Conservation (phyloP, 1,139 yeast species). For the Maudiozyma humilis region DNA sequence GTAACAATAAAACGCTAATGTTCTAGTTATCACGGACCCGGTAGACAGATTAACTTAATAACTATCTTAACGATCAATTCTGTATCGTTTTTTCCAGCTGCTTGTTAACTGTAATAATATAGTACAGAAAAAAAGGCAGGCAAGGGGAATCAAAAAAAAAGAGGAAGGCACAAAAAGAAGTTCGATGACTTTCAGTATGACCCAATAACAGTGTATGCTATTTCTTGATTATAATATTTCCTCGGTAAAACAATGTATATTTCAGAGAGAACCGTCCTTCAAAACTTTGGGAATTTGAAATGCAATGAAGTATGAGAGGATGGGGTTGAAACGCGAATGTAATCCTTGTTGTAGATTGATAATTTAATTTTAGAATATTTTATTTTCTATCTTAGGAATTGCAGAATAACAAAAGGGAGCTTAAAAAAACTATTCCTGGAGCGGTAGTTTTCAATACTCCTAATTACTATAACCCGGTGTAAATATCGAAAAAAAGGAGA, state of each 20-base stretch:
- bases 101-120: no score
- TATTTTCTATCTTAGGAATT: background rate
- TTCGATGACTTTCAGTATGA: no score
- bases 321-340: no score
- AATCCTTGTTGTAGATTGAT: no score
- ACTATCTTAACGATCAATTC: conserved; percentile 20
- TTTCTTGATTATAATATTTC: no score
- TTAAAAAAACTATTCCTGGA: background rate
- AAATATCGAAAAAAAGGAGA: background rate
- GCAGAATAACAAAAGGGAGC: background rate
- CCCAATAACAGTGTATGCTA: no score
- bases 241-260: no score
- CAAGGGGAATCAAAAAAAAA: background rate
- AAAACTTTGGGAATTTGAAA: background rate
- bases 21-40: background rate
- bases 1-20: no score
- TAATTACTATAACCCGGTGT: background rate
- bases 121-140: background rate
- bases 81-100: background rate
- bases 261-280: background rate
- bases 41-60: conserved; percentile 30
- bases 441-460: no score
- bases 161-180: background rate
- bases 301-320: background rate
- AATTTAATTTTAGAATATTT: no score